Evolutionary conservation across 169 alveolate genomes (phyloP).

Genomic region (Plasmodium blacklocki): DNA sequence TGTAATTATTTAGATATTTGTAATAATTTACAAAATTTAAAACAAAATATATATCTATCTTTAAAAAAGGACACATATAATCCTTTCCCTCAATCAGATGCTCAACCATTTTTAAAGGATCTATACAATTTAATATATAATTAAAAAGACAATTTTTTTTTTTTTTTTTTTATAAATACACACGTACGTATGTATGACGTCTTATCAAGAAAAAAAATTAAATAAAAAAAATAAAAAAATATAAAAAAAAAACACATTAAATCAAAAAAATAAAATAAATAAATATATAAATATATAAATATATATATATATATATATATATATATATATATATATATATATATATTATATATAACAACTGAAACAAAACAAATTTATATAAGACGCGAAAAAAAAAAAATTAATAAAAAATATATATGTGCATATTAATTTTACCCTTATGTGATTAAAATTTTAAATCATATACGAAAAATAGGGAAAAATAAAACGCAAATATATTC

Average conservation of each 20-base stretch:
- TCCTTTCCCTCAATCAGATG: slow-evolving; percentile 43
- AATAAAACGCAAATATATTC: too few species aligned
- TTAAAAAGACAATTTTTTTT: background rate
- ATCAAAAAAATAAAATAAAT: too few species aligned
- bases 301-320: too few species aligned
- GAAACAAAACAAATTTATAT: too few species aligned
- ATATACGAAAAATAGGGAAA: too few species aligned
- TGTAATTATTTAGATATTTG: slow-evolving; percentile 67
- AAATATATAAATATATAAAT: too few species aligned
- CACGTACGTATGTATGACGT: background rate
- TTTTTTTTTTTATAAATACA: background rate
- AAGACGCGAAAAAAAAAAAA: too few species aligned
- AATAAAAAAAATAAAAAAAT: background rate
- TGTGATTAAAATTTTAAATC: too few species aligned
- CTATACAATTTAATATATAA: slow-evolving; percentile 11
- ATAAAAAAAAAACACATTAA: background rate
- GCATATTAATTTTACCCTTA: too few species aligned
- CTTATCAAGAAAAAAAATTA: background rate
- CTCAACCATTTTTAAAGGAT: slow-evolving; percentile 32
- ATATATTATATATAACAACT: too few species aligned
- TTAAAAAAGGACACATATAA: slow-evolving; percentile 54
- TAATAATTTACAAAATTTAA: slow-evolving; percentile 34
- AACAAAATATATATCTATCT: slow-evolving; percentile 29
- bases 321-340: too few species aligned
- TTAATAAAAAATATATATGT: too few species aligned